These are phyloP conservation scores for Panaeolus papilionaceus DNA, from an alignment of 768 basidiomycete species.

Conservation along the genomic window DNA sequence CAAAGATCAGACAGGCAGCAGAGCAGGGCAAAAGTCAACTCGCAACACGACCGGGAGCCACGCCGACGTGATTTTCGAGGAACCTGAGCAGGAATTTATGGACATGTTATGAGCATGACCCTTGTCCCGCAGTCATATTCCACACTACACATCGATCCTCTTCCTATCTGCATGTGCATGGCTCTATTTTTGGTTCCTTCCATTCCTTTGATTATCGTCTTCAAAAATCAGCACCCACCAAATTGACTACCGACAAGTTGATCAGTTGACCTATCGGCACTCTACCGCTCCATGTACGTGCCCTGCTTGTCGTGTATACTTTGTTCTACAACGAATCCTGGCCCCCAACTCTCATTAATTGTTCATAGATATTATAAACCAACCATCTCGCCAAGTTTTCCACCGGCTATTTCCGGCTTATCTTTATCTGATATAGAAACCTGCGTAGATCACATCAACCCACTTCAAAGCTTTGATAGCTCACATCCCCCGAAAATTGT, in stretches of 20 bases:
- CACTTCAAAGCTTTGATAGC: background rate
- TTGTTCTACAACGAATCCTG: background rate
- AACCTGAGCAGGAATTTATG: slow-evolving; percentile 43
- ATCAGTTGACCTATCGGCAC: background rate
- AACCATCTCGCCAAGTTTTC: background rate
- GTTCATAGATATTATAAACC: background rate
- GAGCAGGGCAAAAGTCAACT: slow-evolving; percentile 2
- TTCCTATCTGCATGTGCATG: background rate
- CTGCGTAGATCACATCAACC: background rate
- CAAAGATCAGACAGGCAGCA: background rate
- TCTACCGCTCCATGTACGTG: background rate
- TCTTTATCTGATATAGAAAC: slow-evolving; percentile 9
- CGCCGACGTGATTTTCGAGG: slow-evolving; percentile 27
- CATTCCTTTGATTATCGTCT: background rate
- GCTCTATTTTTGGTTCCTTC: background rate
- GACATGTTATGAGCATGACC: slow-evolving; percentile 33
- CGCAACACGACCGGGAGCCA: background rate
- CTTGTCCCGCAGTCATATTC: background rate
- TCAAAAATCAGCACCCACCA: background rate
- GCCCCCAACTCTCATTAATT: no score
- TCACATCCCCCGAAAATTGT: background rate
- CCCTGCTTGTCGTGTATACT: background rate
- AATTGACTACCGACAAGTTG: background rate
- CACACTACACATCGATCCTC: background rate
- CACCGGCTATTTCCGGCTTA: background rate